Percentiles rank a stretch among this genome's conserved stretches.
Evolutionary conservation across 2,329 filamentous ascomycete genomes (phyloP).

Genomic region (Aspergillus tubingensis): DNA sequence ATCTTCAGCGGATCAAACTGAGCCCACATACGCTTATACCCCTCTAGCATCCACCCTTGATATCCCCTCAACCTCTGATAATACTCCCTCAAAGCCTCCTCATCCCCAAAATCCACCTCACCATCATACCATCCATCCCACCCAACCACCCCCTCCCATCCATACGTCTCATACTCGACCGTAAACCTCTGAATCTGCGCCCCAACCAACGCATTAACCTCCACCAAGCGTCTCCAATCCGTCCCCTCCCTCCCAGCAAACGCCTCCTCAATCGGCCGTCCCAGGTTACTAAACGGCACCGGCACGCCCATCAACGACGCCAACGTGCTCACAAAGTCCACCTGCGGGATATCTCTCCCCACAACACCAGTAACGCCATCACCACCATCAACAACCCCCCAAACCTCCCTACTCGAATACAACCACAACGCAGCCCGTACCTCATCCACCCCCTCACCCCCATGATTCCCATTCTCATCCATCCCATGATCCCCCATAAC

Average conservation of each 20-base stretch:
- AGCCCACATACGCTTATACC: conserved; percentile 86
- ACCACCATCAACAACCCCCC: background rate
- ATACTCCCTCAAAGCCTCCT: background rate
- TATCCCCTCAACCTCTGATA: conserved; percentile 53
- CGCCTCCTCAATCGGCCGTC: conserved; percentile 86
- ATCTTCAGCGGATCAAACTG: conserved; percentile 86
- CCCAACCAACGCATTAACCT: conserved; percentile 72
- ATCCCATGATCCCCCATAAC: conserved; percentile 92
- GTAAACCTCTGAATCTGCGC: conserved; percentile 89
- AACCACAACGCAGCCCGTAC: conserved; percentile 94
- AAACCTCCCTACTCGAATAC: conserved; percentile 77
- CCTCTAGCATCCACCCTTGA: conserved; percentile 71
- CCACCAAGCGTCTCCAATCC: conserved; percentile 73
- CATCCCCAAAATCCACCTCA: background rate
- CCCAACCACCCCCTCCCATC: background rate
- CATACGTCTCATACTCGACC: conserved; percentile 66
- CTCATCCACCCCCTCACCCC: conserved; percentile 93
- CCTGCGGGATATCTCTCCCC: conserved; percentile 59
- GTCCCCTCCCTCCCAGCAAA: conserved; percentile 72
- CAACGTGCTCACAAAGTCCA: conserved; percentile 90
- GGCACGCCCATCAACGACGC: conserved; percentile 84
- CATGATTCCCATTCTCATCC: conserved; percentile 68
- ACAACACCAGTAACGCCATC: background rate
- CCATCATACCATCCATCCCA: background rate
- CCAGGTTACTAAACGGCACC: conserved; percentile 93